phyloP scores from a whole-genome alignment of 495 filamentous ascomycete genomes.

The Cercophora sp. region DNA sequence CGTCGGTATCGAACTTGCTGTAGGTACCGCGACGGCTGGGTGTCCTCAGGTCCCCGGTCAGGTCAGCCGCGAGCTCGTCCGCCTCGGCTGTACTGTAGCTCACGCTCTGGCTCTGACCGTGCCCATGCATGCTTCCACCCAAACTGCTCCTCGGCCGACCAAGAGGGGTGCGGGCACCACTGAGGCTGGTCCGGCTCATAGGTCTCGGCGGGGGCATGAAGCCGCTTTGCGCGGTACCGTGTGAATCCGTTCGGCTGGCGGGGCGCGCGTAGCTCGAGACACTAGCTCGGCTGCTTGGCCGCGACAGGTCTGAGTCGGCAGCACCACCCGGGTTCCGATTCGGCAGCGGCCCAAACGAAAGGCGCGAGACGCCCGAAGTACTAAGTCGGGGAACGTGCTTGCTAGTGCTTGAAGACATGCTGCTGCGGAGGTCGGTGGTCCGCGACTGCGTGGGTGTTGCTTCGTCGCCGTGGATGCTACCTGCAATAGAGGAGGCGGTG shows the following conservation, averaged over 20 bases:
- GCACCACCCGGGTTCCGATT: conserved; percentile 39
- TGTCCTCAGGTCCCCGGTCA: conserved; percentile 33
- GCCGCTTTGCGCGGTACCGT: conserved; percentile 8
- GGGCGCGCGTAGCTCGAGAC: conserved; percentile 49
- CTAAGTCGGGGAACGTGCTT: conserved; percentile 50
- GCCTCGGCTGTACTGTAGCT: conserved; percentile 42
- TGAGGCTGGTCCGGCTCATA: conserved; percentile 54
- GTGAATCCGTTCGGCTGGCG: conserved; percentile 45
- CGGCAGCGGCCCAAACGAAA: conserved; percentile 52
- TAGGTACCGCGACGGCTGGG: conserved; percentile 50
- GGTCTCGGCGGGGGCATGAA: conserved; percentile 60
- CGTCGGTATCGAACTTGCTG: conserved; percentile 51
- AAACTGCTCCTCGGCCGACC: conserved; percentile 56
- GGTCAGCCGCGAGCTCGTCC: conserved; percentile 40
- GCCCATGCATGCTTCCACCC: conserved; percentile 49
- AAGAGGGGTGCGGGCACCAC: conserved; percentile 61
- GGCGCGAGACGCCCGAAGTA: conserved; percentile 49
- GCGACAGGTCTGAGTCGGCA: conserved; percentile 38
- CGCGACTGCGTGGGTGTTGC: conserved; percentile 39
- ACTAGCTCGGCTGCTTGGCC: conserved; percentile 61
- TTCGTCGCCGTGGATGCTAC: conserved; percentile 42
- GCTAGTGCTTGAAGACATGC: conserved; percentile 36
- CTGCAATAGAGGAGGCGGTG: conserved; percentile 48
- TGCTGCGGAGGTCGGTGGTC: conserved; percentile 26
- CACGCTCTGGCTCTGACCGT: conserved; percentile 42